Conservation (phyloP, 2,329 filamentous ascomycete genomes). For the Zalaria obscura region DNA sequence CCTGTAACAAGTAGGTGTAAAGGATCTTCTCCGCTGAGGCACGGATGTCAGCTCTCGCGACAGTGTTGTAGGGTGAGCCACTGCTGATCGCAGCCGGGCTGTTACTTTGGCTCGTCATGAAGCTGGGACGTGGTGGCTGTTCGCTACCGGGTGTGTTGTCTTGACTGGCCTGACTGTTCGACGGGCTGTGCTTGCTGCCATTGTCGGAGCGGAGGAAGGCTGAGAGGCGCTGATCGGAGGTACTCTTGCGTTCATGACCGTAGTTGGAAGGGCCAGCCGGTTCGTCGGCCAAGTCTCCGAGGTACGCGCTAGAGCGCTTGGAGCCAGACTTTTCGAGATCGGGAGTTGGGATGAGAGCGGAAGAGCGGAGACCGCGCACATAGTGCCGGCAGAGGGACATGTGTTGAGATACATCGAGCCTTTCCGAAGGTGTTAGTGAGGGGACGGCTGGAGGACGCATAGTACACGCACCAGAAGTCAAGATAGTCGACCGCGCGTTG, state of each 20-base stretch:
- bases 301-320: constrained; percentile 68
- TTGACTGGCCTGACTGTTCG: constrained; percentile 31
- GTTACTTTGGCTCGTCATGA: constrained; percentile 44
- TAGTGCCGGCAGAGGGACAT: constrained; percentile 97
- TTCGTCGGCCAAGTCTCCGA: constrained; percentile 39
- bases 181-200: constrained; percentile 30
- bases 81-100: neutral
- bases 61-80: constrained; percentile 48
- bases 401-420: constrained; percentile 98
- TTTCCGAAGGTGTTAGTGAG: constrained; percentile 24
- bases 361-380: constrained; percentile 85
- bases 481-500: constrained; percentile 95
- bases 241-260: constrained; percentile 38
- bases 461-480: constrained; percentile 72
- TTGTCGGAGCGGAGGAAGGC: constrained; percentile 60
- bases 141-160: constrained; percentile 37
- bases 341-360: constrained; percentile 83
- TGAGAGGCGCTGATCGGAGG: constrained; percentile 80
- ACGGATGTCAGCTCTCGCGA: constrained; percentile 78
- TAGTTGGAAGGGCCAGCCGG: constrained; percentile 29
- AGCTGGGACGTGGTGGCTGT: constrained; percentile 39
- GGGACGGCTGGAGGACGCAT: neutral
- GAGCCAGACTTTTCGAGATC: constrained; percentile 71
- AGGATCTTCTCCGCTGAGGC: constrained; percentile 95
- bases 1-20: constrained; percentile 91